These are phyloP conservation scores for Chionographis japonica DNA, from an alignment of 106 monocot species.

Conservation along the genomic window DNA sequence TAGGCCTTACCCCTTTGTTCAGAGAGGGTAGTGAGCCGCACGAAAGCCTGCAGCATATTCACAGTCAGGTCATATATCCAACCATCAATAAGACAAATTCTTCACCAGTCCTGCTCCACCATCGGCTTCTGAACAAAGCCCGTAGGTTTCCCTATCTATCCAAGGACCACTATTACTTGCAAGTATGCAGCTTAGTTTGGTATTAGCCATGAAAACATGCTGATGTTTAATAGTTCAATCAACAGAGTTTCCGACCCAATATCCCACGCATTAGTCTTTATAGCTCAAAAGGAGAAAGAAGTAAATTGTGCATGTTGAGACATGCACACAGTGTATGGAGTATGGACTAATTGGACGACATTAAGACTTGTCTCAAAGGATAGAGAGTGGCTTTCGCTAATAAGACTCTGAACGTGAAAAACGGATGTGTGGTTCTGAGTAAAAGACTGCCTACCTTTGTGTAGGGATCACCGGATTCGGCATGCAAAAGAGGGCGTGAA, in stretches of 20 bases:
- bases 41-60: constrained; percentile 43
- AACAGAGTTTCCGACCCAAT: too few relatives aligned
- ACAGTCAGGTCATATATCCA: neutral
- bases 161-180: too few relatives aligned
- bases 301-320: neutral
- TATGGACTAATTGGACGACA: too few relatives aligned
- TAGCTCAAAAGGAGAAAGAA: neutral
- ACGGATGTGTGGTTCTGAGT: neutral
- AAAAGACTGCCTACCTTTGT: constrained; percentile 45
- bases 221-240: too few relatives aligned
- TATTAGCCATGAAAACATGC: too few relatives aligned
- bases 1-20: constrained; percentile 62
- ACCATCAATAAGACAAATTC: neutral
- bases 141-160: too few relatives aligned
- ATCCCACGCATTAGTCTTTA: neutral
- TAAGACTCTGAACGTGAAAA: neutral
- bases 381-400: too few relatives aligned
- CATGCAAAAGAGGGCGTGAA: constrained; percentile 89
- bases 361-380: too few relatives aligned
- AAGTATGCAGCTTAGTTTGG: too few relatives aligned
- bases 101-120: too few relatives aligned
- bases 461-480: constrained; percentile 86
- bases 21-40: constrained; percentile 33
- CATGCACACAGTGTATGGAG: too few relatives aligned
- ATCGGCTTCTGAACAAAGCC: neutral